These are phyloP conservation scores for Kazachstania psychrophila DNA, from an alignment of 805 yeast species.

Conservation along the genomic window DNA sequence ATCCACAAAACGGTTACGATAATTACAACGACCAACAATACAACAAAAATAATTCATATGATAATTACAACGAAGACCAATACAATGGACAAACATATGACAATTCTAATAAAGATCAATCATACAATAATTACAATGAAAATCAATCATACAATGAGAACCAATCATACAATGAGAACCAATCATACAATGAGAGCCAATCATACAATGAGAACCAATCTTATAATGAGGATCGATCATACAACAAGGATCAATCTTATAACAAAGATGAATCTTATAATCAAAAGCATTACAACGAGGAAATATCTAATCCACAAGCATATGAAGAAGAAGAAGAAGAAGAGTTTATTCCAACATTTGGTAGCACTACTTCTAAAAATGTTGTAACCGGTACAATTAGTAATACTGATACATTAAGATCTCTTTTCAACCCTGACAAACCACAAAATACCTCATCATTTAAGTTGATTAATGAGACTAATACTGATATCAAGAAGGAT, in stretches of 20 bases:
- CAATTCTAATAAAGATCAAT: constrained; percentile 1
- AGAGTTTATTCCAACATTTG: constrained; percentile 50
- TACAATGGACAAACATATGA: not conserved
- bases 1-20: not conserved
- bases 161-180: not conserved
- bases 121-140: not conserved
- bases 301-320: constrained; percentile 20
- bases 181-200: not conserved
- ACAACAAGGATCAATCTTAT: not conserved
- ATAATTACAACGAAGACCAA: not conserved
- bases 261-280: not conserved
- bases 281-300: constrained; percentile 11
- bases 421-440: constrained; percentile 41
- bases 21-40: constrained; percentile 1
- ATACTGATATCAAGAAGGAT: constrained; percentile 39
- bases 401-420: constrained; percentile 54
- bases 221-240: constrained; percentile 1
- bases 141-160: not conserved
- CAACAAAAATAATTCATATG: not conserved
- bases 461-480: constrained; percentile 36
- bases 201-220: not conserved
- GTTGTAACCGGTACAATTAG: constrained; percentile 26
- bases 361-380: constrained; percentile 16
- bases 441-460: constrained; percentile 28
- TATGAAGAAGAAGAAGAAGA: constrained; percentile 30